Conservation (phyloP, 768 basidiomycete species). For the Lentinula boryana region DNA sequence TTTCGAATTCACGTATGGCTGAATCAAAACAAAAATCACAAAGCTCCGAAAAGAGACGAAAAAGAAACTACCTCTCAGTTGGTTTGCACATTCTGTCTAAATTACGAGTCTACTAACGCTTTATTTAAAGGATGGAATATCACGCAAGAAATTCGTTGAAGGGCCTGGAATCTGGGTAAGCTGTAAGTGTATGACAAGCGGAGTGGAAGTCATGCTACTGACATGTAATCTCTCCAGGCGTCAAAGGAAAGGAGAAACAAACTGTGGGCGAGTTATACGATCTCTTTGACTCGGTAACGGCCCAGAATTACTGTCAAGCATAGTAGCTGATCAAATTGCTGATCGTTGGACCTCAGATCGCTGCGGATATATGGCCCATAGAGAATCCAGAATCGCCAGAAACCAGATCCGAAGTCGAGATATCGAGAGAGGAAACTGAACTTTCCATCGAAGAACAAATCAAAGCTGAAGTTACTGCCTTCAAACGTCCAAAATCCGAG, state of each 20-base stretch:
- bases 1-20: conserved; percentile 13
- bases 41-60: conserved; percentile 21
- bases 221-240: conserved; percentile 26
- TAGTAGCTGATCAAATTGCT: background rate
- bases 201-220: background rate
- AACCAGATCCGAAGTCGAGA: conserved; percentile 25
- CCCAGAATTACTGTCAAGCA: background rate
- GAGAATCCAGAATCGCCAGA: conserved; percentile 16
- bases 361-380: conserved; percentile 65
- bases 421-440: conserved; percentile 29
- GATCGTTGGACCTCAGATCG: conserved; percentile 40
- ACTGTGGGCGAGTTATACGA: conserved; percentile 74
- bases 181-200: conserved; percentile 35
- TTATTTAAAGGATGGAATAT: conserved; percentile 51
- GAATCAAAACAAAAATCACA: conserved; percentile 23
- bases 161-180: conserved; percentile 86
- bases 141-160: conserved; percentile 60
- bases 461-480: conserved; percentile 60
- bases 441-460: conserved; percentile 57
- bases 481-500: conserved; percentile 61
- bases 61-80: conserved; percentile 50
- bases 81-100: conserved; percentile 10
- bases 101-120: background rate
- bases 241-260: conserved; percentile 80
- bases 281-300: conserved; percentile 66